phyloP scores from a whole-genome alignment of 192 early-diverging fungal species.

The Oehlia diaphana region DNA sequence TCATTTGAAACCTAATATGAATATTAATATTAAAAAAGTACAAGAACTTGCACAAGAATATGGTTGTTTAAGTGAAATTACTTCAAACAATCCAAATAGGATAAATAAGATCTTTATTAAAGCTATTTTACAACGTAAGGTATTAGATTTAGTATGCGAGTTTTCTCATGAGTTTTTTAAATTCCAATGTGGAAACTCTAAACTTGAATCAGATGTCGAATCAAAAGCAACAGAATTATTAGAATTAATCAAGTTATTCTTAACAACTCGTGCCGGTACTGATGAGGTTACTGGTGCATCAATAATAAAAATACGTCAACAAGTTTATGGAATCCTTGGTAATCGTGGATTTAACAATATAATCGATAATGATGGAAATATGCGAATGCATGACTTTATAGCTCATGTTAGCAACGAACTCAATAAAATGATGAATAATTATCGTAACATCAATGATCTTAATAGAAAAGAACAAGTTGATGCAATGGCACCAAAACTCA shows the following conservation, averaged over 20 bases:
- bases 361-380: too few relatives aligned
- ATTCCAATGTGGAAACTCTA: too few relatives aligned
- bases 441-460: not conserved
- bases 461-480: not conserved
- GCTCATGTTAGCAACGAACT: not conserved
- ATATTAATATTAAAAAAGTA: not conserved
- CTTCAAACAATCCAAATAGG: not conserved
- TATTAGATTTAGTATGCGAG: too few relatives aligned
- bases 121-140: too few relatives aligned
- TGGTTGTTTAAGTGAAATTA: not conserved
- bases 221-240: not conserved
- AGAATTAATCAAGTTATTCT: not conserved
- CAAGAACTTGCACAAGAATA: not conserved
- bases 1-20: not conserved
- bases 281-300: not conserved
- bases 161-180: too few relatives aligned
- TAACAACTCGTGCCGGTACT: not conserved
- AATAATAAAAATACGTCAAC: not conserved
- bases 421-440: not conserved
- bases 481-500: too few relatives aligned
- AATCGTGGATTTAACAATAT: not conserved
- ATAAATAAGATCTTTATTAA: not conserved
- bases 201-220: too few relatives aligned
- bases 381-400: not conserved
- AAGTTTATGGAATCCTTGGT: constrained; percentile 10